Evolutionary conservation across 129 eudicot species (phyloP).

Genomic region (Ambrosia artemisiifolia): DNA sequence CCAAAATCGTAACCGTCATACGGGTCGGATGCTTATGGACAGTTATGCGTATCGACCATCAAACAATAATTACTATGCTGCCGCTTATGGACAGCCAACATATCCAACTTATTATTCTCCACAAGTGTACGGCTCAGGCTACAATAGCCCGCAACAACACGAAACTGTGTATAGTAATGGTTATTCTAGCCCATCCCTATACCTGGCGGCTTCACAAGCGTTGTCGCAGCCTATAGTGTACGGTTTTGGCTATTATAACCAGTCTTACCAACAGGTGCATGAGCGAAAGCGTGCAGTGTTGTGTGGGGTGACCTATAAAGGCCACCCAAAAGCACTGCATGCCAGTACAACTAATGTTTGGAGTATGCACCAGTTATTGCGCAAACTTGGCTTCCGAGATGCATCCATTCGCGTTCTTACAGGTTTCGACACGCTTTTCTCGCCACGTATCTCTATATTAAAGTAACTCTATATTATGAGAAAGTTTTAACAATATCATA

Average conservation of each 20-base stretch:
- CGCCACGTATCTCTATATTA: no score
- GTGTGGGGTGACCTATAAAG: conserved; percentile 64
- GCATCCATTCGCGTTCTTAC: conserved; percentile 58
- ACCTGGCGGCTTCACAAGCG: background rate
- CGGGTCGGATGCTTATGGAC: background rate
- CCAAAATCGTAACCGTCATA: conserved; percentile 7
- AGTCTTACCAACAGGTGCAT: conserved; percentile 28
- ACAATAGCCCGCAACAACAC: conserved; percentile 16
- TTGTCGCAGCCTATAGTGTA: background rate
- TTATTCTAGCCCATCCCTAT: no score
- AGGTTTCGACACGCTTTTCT: conserved; percentile 33
- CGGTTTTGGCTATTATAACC: conserved; percentile 18
- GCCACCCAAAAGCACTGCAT: conserved; percentile 42
- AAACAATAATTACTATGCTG: conserved; percentile 1
- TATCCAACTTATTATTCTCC: conserved; percentile 8
- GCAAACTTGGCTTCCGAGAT: conserved; percentile 46
- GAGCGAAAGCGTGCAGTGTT: conserved; percentile 66
- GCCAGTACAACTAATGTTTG: conserved; percentile 58
- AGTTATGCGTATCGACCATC: conserved; percentile 15
- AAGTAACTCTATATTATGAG: no score
- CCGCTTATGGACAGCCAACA: conserved; percentile 14
- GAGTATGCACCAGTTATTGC: conserved; percentile 41
- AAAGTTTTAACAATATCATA: no score
- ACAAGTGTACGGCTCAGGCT: conserved; percentile 12
- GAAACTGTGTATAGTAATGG: no score